Conservation (phyloP, 1,284 basidiomycete species). For the Ceratobasidium sp. region DNA sequence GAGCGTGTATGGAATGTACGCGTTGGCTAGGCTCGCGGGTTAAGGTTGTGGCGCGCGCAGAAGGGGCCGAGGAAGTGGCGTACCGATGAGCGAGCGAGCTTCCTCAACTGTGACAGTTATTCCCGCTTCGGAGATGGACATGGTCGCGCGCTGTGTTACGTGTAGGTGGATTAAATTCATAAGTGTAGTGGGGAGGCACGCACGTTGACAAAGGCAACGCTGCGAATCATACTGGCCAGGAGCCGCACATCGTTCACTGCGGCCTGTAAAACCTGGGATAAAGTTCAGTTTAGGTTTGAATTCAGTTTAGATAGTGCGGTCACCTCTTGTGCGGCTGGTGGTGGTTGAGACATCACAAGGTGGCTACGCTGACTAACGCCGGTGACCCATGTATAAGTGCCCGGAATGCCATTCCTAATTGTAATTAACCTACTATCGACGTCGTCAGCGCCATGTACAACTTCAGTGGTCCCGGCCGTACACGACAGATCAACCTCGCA, state of each 20-base stretch:
- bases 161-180: conserved; percentile 36
- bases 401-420: conserved; percentile 44
- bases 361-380: not conserved
- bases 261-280: conserved; percentile 75
- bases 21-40: conserved; percentile 69
- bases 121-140: conserved; percentile 78
- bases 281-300: too few species aligned
- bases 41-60: not conserved
- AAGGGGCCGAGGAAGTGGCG: conserved; percentile 49
- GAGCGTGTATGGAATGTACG: conserved; percentile 83
- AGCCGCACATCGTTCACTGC: conserved; percentile 84
- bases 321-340: conserved; percentile 23
- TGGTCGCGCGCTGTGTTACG: conserved; percentile 75
- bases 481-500: conserved; percentile 83
- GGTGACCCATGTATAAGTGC: too few species aligned
- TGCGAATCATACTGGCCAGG: conserved; percentile 79
- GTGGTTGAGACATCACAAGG: conserved; percentile 29
- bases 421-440: not conserved
- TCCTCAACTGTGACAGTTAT: conserved; percentile 91
- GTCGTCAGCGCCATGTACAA: conserved; percentile 21
- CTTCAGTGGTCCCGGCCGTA: conserved; percentile 59
- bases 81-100: conserved; percentile 81
- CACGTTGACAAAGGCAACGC: conserved; percentile 83
- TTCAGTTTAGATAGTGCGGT: not conserved
- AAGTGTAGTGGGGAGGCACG: conserved; percentile 51